These are phyloP conservation scores for Xerocomellus intermedius DNA, from an alignment of 768 basidiomycete genomes.

Conservation along the genomic window DNA sequence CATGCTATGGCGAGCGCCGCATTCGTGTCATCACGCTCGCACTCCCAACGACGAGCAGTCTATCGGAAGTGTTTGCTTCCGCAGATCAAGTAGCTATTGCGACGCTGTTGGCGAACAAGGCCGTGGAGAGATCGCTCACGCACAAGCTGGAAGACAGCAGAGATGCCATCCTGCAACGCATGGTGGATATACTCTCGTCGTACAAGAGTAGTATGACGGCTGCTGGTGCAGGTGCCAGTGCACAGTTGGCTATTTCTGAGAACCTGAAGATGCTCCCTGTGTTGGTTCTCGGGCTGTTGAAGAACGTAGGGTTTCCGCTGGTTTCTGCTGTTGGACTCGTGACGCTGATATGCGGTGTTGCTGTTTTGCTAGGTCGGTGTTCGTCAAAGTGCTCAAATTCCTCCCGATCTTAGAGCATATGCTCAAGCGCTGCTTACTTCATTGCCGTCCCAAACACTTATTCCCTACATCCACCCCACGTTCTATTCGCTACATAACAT, in stretches of 20 bases:
- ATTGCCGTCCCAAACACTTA: constrained; percentile 83
- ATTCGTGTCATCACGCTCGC: constrained; percentile 90
- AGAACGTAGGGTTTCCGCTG: constrained; percentile 66
- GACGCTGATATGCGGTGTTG: not conserved
- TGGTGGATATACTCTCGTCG: constrained; percentile 79
- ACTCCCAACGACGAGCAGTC: constrained; percentile 81
- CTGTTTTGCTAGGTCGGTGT: constrained; percentile 68
- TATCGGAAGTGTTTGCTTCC: constrained; percentile 87
- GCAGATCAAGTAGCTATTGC: constrained; percentile 87
- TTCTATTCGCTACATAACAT: constrained; percentile 98
- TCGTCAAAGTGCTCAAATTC: constrained; percentile 94
- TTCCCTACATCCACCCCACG: constrained; percentile 92
- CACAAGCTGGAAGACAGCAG: constrained; percentile 88
- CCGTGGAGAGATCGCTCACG: constrained; percentile 82
- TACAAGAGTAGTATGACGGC: constrained; percentile 98
- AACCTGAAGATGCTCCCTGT: constrained; percentile 96
- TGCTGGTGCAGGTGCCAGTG: constrained; percentile 89
- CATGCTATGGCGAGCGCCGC: constrained; percentile 88
- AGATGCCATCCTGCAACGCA: constrained; percentile 77
- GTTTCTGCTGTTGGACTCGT: not conserved
- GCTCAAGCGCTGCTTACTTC: constrained; percentile 91
- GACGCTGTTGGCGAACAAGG: constrained; percentile 87
- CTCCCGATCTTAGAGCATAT: constrained; percentile 93
- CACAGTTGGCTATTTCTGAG: constrained; percentile 87
- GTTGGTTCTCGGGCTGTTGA: constrained; percentile 83